Percentiles rank a stretch among this genome's conserved stretches.
These are phyloP conservation scores for Pythium periplocum DNA, from an alignment of 352 stramenopile genomes.

Conservation along the genomic window DNA sequence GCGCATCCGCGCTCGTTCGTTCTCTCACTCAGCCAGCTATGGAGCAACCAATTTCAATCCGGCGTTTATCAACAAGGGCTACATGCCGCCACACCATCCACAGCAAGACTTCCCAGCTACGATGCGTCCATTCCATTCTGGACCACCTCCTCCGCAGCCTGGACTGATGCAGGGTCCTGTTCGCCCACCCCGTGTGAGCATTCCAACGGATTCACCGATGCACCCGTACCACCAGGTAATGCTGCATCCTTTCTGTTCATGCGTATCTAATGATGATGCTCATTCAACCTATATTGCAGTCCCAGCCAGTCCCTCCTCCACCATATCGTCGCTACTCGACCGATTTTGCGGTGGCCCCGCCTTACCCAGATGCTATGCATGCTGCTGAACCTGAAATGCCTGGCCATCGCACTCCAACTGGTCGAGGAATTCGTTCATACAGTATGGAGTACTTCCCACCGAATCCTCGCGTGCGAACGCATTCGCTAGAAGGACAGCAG, in stretches of 20 bases:
- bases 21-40: slow-evolving; percentile 68
- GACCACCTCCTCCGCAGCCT: slow-evolving; percentile 28
- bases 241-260: slow-evolving; percentile 3
- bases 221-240: slow-evolving; percentile 59
- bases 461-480: slow-evolving; percentile 54
- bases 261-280: too few relatives aligned
- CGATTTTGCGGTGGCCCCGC: slow-evolving; percentile 47
- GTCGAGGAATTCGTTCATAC: slow-evolving; percentile 64
- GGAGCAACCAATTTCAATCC: slow-evolving; percentile 42
- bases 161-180: slow-evolving; percentile 23
- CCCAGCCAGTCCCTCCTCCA: slow-evolving; percentile 28
- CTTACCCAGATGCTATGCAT: slow-evolving; percentile 56
- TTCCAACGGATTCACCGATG: slow-evolving; percentile 62
- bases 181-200: slow-evolving; percentile 62
- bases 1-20: slow-evolving; percentile 66
- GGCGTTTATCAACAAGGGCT: slow-evolving; percentile 46
- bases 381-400: slow-evolving; percentile 35
- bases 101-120: slow-evolving; percentile 50
- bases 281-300: not conserved
- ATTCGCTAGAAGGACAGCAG: slow-evolving; percentile 68
- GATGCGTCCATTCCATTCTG: slow-evolving; percentile 50
- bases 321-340: slow-evolving; percentile 71
- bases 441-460: slow-evolving; percentile 70
- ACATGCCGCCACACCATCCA: slow-evolving; percentile 21
- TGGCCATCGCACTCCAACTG: slow-evolving; percentile 22